phyloP scores from a whole-genome alignment of 306 rosid species.

The Vigna mungo region DNA sequence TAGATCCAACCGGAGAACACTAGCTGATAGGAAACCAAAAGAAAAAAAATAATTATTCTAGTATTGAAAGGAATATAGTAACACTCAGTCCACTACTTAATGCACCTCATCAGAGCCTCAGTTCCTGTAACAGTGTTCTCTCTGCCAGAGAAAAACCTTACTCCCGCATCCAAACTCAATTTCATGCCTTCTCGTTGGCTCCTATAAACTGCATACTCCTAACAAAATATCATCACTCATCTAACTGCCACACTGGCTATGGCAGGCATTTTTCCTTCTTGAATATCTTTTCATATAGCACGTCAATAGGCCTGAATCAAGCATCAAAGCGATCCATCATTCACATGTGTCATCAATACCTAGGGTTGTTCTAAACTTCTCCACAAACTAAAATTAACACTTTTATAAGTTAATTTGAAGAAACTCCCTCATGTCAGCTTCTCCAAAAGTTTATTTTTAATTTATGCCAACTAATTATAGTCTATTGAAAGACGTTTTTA shows the following conservation, averaged over 20 bases:
- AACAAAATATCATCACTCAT: neutral
- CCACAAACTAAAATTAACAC: too few relatives aligned
- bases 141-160: neutral
- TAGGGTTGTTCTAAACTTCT: neutral
- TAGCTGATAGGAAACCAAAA: neutral
- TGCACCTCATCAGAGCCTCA: neutral
- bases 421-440: too few relatives aligned
- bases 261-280: neutral
- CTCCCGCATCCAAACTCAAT: neutral
- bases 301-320: neutral
- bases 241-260: neutral
- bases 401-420: too few relatives aligned
- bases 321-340: neutral
- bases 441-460: too few relatives aligned
- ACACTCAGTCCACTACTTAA: neutral
- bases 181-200: neutral
- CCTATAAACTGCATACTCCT: neutral
- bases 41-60: neutral
- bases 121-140: neutral
- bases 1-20: neutral
- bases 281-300: neutral
- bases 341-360: neutral
- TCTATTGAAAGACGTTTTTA: too few relatives aligned
- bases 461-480: neutral
- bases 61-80: neutral